Percentiles rank a stretch among this genome's conserved stretches.
These are phyloP conservation scores for Hypoxylon crocopeplum DNA, from an alignment of 495 filamentous ascomycete species.

Conservation along the genomic window DNA sequence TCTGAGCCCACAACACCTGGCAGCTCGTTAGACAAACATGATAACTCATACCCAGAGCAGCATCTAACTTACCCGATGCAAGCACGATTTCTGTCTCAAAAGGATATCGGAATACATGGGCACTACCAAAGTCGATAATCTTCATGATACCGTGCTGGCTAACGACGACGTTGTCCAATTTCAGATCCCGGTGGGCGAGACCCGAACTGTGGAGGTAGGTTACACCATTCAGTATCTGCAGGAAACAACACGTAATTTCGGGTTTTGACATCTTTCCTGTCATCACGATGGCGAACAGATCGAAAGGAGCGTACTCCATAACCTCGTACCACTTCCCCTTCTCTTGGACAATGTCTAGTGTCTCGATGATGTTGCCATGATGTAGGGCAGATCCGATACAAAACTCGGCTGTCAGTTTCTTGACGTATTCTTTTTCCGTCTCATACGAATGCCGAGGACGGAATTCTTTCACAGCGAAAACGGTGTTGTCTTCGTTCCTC, in stretches of 20 bases:
- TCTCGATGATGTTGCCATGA: constrained; percentile 98
- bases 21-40: constrained; percentile 18
- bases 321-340: constrained; percentile 97
- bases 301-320: constrained; percentile 98
- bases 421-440: constrained; percentile 91
- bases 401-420: constrained; percentile 99
- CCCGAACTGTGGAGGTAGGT: constrained; percentile 98
- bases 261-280: constrained; percentile 96
- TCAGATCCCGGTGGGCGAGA: constrained; percentile 92
- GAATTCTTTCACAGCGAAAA: constrained; percentile 98
- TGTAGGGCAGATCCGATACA: constrained; percentile 97
- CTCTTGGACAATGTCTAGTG: constrained; percentile 95
- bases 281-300: constrained; percentile 99
- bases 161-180: constrained; percentile 97
- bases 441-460: constrained; percentile 92
- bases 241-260: constrained; percentile 87
- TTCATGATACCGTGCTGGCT: constrained; percentile 99
- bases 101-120: constrained; percentile 94
- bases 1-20: constrained; percentile 96
- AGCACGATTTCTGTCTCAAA: constrained; percentile 92
- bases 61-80: constrained; percentile 73
- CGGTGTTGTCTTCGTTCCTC: constrained; percentile 84
- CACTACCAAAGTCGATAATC: constrained; percentile 98
- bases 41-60: background rate
- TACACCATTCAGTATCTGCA: constrained; percentile 96